Base-by-base conservation (phyloP, 2,329 filamentous ascomycete species). In the Hypoxylon sp. region DNA sequence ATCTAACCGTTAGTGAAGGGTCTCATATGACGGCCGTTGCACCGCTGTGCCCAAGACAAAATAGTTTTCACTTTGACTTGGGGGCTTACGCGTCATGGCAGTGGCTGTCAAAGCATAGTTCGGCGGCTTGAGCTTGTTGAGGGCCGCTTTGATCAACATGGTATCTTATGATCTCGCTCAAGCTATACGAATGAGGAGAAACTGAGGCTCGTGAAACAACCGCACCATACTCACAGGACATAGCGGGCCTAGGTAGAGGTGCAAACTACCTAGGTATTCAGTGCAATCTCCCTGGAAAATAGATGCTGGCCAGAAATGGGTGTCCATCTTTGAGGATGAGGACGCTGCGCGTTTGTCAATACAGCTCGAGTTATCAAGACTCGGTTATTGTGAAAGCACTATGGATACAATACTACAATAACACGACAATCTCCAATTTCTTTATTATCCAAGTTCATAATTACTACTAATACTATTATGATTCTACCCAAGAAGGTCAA, bases 11-110 rank as follows among this genome's bases (percentile, higher is more conserved):
- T 22, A 22, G 12, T 9, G 45, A 40, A n/a, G n/a, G 5, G 20
- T 44, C 44, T 32, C 16, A 51, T 51, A 9, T 50, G 50, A 18
- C 18, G 24, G 24, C 44, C 45, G 55, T 50, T 58, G 44, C 46
- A 50, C 28, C n/a, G 20, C 32, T 20, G n/a, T 26, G 14, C 20
- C 33, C 26, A 20, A 28, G 32, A 3, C 12, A 40, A 50, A 57
- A 16, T 14, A 22, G 24, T 8, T 3, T n/a, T 12, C 16, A 18
- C 11, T 18, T 48, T 30, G 18, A 51, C 18, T 24, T 24, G 32
- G 20, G 14, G n/a, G 32, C 42, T 49, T 40, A 57, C 32, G 32
- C 40, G n/a, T 16, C 6, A 16, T 28, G 11, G 11, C 9, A n/a
- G 24, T 16, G 26, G 16, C 8, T 32, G 53, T 32, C 22, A 33